phyloP scores from a whole-genome alignment of 805 yeast species.

The Candida nemodendra region DNA sequence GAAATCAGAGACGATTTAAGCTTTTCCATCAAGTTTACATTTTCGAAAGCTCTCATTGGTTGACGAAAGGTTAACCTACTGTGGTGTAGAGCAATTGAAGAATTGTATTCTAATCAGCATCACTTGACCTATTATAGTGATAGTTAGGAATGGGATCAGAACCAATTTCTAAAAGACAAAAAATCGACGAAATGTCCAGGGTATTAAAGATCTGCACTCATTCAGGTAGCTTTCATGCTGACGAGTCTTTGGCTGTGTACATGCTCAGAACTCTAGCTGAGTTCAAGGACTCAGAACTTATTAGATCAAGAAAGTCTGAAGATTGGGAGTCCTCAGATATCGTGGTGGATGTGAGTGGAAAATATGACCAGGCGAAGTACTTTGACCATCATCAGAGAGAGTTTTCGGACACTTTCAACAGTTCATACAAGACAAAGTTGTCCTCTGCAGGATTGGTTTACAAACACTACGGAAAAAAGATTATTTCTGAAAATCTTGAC shows the following conservation, averaged over 20 bases:
- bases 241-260: slow-evolving; percentile 90
- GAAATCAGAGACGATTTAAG: no score
- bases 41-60: no score
- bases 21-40: no score
- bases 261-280: slow-evolving; percentile 73
- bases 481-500: slow-evolving; percentile 53
- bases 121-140: no score
- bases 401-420: slow-evolving; percentile 71
- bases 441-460: slow-evolving; percentile 93
- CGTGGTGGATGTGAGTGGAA: slow-evolving; percentile 92
- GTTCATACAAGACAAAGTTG: slow-evolving; percentile 66
- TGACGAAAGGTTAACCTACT: no score
- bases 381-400: slow-evolving; percentile 98
- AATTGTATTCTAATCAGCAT: no score
- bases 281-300: slow-evolving; percentile 61
- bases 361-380: slow-evolving; percentile 79
- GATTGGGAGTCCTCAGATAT: slow-evolving; percentile 87
- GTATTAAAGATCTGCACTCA: slow-evolving; percentile 75
- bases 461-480: slow-evolving; percentile 78
- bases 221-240: slow-evolving; percentile 95
- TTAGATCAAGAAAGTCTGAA: slow-evolving; percentile 80
- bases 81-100: no score
- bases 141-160: slow-evolving; percentile 1
- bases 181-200: slow-evolving; percentile 28
- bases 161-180: slow-evolving; percentile 24